phyloP scores from a whole-genome alignment of 2,329 filamentous ascomycete genomes.

The Botrytis pseudocinerea region DNA sequence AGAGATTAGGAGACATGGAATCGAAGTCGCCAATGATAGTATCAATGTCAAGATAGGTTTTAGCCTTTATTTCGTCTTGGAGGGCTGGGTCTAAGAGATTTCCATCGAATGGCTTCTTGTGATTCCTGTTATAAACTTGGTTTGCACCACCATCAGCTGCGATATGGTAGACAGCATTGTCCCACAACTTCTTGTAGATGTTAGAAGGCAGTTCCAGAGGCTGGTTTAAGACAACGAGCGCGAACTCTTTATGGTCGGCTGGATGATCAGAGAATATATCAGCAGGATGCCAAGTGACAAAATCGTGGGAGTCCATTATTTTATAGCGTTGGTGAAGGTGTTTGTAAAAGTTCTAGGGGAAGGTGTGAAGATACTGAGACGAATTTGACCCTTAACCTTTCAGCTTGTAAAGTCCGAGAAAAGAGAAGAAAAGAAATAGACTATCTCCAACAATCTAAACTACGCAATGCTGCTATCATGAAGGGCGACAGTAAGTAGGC shows the following conservation, averaged over 20 bases:
- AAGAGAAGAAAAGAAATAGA: neutral
- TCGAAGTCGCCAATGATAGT: slow-evolving; percentile 89
- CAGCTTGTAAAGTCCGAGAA: neutral
- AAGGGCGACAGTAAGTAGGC: neutral
- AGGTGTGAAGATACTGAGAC: neutral
- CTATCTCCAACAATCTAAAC: neutral
- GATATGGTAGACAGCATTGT: slow-evolving; percentile 60
- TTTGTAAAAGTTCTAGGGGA: neutral
- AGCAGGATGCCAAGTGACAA: slow-evolving; percentile 42
- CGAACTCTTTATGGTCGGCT: slow-evolving; percentile 42
- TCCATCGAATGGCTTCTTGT: slow-evolving; percentile 4
- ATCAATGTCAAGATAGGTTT: slow-evolving; percentile 42
- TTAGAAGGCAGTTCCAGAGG: slow-evolving; percentile 50
- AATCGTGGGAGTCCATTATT: slow-evolving; percentile 24
- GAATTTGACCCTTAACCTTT: neutral
- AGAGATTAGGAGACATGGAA: slow-evolving; percentile 66
- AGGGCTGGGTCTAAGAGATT: neutral
- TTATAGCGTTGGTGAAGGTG: neutral
- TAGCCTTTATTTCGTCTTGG: slow-evolving; percentile 32
- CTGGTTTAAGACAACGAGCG: slow-evolving; percentile 62
- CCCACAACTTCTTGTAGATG: slow-evolving; percentile 41
- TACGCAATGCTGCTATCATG: neutral
- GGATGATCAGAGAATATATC: slow-evolving; percentile 35
- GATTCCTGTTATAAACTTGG: slow-evolving; percentile 54
- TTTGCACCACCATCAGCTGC: slow-evolving; percentile 95